A percentile compares a stretch with the other conserved stretches of the same genome.
These are phyloP conservation scores for Stereum hirsutum DNA, from an alignment of 1,284 basidiomycete genomes.

Conservation along the genomic window DNA sequence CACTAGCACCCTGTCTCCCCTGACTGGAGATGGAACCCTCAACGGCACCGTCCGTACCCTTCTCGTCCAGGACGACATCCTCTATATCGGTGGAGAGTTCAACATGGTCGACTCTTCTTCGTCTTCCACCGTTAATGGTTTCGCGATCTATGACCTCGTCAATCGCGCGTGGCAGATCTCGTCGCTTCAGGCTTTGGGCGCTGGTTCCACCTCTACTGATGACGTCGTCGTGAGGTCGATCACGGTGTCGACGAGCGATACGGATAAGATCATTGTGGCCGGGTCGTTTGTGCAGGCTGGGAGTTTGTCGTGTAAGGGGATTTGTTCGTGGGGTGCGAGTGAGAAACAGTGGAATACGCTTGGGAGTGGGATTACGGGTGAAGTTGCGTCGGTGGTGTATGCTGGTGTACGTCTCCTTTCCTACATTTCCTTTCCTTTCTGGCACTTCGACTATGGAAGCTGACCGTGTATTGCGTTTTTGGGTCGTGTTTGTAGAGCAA, in stretches of 20 bases:
- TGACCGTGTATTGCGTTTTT: slow-evolving; percentile 6
- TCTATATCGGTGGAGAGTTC: slow-evolving; percentile 82
- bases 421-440: too few relatives aligned
- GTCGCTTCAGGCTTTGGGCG: slow-evolving; percentile 49
- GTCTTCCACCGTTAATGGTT: too few relatives aligned
- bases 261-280: slow-evolving; percentile 69
- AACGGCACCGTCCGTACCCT: slow-evolving; percentile 70
- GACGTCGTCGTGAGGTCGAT: slow-evolving; percentile 77
- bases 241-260: slow-evolving; percentile 50
- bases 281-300: slow-evolving; percentile 83
- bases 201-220: slow-evolving; percentile 37
- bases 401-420: slow-evolving; percentile 54
- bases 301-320: slow-evolving; percentile 62
- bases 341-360: slow-evolving; percentile 74
- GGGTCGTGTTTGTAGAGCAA: slow-evolving; percentile 35
- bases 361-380: slow-evolving; percentile 78
- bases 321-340: slow-evolving; percentile 71
- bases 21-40: slow-evolving; percentile 51
- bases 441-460: too few relatives aligned
- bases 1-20: slow-evolving; percentile 38
- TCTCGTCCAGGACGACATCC: slow-evolving; percentile 49
- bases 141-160: slow-evolving; percentile 72
- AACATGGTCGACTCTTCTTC: slow-evolving; percentile 42
- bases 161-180: slow-evolving; percentile 49
- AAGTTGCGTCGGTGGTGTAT: slow-evolving; percentile 73